These are phyloP conservation scores for Plectranthus barbatus DNA, from an alignment of 257 asterid species.

Conservation along the genomic window DNA sequence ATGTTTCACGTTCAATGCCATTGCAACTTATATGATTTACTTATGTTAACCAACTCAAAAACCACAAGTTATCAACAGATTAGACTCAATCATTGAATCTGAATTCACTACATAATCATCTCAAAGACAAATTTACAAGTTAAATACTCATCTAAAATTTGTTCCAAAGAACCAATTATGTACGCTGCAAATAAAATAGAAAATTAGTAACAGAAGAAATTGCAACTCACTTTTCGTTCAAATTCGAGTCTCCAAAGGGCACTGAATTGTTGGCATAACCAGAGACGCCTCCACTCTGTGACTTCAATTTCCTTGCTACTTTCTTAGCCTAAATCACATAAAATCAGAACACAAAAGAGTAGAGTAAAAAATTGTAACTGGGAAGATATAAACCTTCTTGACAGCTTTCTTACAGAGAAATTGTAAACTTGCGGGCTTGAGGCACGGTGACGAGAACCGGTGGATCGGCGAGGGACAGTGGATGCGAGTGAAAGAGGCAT, in stretches of 20 bases:
- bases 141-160: too few relatives aligned
- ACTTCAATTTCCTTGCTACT: conserved; percentile 68
- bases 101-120: too few relatives aligned
- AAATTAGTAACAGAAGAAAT: conserved; percentile 1
- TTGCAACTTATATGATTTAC: too few relatives aligned
- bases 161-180: too few relatives aligned
- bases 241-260: conserved; percentile 93
- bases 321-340: conserved; percentile 42
- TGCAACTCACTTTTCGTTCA: conserved; percentile 48
- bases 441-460: too few relatives aligned
- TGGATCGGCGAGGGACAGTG: too few relatives aligned
- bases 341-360: not conserved
- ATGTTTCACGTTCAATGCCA: not conserved
- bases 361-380: not conserved
- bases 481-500: too few relatives aligned
- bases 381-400: conserved; percentile 4
- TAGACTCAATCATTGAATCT: too few relatives aligned
- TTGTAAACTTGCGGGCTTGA: too few relatives aligned
- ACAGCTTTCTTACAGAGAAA: conserved; percentile 13
- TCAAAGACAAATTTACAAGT: too few relatives aligned
- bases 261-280: conserved; percentile 89
- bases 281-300: conserved; percentile 34
- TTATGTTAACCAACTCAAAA: too few relatives aligned
- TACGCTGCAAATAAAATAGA: not conserved
- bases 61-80: too few relatives aligned